Base-by-base conservation (phyloP, 495 filamentous ascomycete genomes). In the Xanthoparmelia taractica region DNA sequence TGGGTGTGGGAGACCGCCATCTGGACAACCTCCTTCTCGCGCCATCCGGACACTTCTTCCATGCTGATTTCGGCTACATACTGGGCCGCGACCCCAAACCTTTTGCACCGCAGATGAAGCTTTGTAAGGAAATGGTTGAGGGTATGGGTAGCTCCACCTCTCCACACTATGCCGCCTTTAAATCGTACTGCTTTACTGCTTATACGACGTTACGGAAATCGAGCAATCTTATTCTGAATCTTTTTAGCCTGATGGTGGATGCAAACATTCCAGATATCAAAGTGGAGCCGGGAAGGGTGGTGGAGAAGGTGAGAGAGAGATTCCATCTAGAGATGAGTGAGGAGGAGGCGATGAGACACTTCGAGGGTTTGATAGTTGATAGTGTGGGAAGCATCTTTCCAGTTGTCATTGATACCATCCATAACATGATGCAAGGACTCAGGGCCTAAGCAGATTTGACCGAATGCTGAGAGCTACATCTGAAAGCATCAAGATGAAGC, bases 31-130 rank as follows among this genome's bases (percentile, higher is more conserved):
- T 99, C 8, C 86, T 97, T 40, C 82, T 99, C 12, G 82, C 91
- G 0, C 93, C 95, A 17, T 86, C 90, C 68, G 94, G 89, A 7
- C 90, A 93, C 71, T 99, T 99, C 77, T 97, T 99, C 83, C 94
- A 99, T 73, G 91, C 90, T 37, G 94, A 97, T 70, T 97, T 99
- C 67, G 93, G 95, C 40, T 99, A 92, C 76, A 97, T 99, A 65
- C 87, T 99, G 12, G 94, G 94, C 40, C 91, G 94, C 25, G 94
- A 99, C 68, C 94, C 94, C 2, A 99, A 99, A 68, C 94, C 94
- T 4, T 97, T 97, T 70, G 92, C 94, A 3, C 94, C 94, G 1
- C 85, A 89, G 65, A 96, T 99, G 87, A 99, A 99, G 69, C 84
- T 99, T 27, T 90, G 88, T 74, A 91, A 91, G 69, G 94, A 99